Evolutionary conservation across 2,329 filamentous ascomycete species (phyloP), one percentile per base, ranked within the genome.

Genomic region (Chalaropsis ovoidea): DNA sequence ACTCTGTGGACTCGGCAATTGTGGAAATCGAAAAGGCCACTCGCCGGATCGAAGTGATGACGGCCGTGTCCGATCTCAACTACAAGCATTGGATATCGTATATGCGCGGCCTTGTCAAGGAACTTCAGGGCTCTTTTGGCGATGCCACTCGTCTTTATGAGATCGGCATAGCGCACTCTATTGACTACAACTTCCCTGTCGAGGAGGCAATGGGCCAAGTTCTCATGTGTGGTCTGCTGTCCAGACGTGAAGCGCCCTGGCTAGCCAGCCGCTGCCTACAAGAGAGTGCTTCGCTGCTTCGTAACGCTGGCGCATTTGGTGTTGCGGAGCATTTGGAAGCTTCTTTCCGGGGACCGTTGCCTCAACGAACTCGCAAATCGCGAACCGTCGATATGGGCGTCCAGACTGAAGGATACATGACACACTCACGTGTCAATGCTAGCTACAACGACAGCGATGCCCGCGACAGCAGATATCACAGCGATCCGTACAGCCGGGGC

Each of bases 151-250:
- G 77, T 27, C 76, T 81, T 56, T 92, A 90, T 70, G 89, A 93
- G 72, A 79, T 83, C 68, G 84, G 86, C 6, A 75, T 91, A 66
- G 87, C 92, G 70, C 88, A 91, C 70, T 83, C 86, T 13, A 80
- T 87, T 22, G 79, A 87, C 65, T 80, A 89, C 70, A 79, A 80
- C 54, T 87, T 88, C 68, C 71, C 81, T 1, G 81, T 90, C 62
- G 88, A 92, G 68, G 87, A 91, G 72, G 88, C 86, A 0, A 77
- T 90, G 1, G 83, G 84, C 17, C 87, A 88, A 71, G 88, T 89
- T 71, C 77, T 91, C 39, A 87, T 91, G 76, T 87, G 85, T 1
- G 86, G 86, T 10, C 86, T 85, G 71, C 83, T 90, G 68, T 78
- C 89, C 64, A 79, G 88, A 15, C 79, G 81, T 68, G 81, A 82